Conservation (phyloP, 2,329 filamentous ascomycete species). For the Cercospora sp. region DNA sequence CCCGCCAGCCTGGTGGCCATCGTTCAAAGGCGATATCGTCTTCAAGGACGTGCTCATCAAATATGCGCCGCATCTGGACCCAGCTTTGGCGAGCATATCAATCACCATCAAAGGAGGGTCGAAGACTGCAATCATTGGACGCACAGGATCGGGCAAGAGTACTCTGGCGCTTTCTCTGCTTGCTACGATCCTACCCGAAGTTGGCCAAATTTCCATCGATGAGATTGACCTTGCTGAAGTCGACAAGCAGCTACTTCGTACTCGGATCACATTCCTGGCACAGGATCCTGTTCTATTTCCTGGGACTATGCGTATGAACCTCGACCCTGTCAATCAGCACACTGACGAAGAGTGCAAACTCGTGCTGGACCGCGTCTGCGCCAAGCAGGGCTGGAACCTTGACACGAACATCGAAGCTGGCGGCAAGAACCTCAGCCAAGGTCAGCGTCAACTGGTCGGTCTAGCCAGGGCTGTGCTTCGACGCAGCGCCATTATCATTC, state of each 20-base stretch:
- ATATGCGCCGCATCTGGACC: constrained; percentile 76
- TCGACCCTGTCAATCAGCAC: constrained; percentile 62
- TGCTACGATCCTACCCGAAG: constrained; percentile 56
- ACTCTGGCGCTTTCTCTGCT: constrained; percentile 67
- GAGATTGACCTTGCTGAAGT: constrained; percentile 61
- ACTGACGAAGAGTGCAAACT: constrained; percentile 55
- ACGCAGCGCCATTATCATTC: constrained; percentile 61
- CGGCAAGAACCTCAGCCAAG: constrained; percentile 64
- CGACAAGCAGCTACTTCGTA: constrained; percentile 60
- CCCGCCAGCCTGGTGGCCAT: constrained; percentile 77
- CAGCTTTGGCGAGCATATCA: constrained; percentile 67
- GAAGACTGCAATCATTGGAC: constrained; percentile 75
- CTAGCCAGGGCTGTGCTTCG: constrained; percentile 63
- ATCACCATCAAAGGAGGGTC: constrained; percentile 77
- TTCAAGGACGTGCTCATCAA: constrained; percentile 77
- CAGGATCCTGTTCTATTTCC: constrained; percentile 68
- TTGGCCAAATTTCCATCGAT: constrained; percentile 61
- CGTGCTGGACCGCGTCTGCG: constrained; percentile 58
- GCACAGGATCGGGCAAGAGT: constrained; percentile 81
- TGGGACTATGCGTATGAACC: constrained; percentile 61
- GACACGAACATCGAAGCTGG: constrained; percentile 60
- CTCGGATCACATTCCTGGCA: constrained; percentile 65
- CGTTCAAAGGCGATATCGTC: constrained; percentile 67
- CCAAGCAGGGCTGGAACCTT: constrained; percentile 58
- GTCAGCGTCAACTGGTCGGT: constrained; percentile 65